These are phyloP conservation scores for Phyllosticta citrichinensis DNA, from an alignment of 2,329 filamentous ascomycete species.

Conservation along the genomic window DNA sequence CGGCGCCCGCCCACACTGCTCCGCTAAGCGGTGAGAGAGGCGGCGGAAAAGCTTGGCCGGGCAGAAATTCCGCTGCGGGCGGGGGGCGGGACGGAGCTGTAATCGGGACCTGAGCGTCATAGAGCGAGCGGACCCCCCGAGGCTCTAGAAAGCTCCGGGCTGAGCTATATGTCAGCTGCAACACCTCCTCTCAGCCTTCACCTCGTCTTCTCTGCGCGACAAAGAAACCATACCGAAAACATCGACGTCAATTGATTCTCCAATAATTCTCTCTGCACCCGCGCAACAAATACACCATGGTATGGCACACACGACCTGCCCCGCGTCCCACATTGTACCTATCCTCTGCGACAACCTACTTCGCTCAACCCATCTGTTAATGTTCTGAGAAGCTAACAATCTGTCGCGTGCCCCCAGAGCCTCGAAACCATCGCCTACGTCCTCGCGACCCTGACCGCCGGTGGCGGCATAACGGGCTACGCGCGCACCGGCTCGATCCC, in stretches of 20 bases:
- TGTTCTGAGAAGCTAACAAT: neutral
- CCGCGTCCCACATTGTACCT: neutral
- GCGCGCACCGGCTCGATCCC: constrained; percentile 75
- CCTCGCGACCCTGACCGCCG: constrained; percentile 72
- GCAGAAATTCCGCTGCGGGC: too few species aligned
- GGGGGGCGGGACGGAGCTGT: too few species aligned
- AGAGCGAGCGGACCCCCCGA: neutral
- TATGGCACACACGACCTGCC: neutral
- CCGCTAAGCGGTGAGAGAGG: neutral
- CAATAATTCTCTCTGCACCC: neutral
- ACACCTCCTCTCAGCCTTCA: neutral
- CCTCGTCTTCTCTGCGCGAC: neutral
- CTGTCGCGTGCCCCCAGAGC: constrained; percentile 14
- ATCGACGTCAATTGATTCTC: neutral
- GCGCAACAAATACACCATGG: neutral
- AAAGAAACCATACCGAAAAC: neutral
- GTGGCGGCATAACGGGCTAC: constrained; percentile 82
- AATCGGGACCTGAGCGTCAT: neutral
- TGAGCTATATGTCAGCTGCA: neutral
- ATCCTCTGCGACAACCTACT: too few species aligned
- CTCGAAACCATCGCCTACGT: constrained; percentile 59
- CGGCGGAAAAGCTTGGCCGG: too few species aligned
- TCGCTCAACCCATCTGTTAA: neutral
- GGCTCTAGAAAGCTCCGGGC: neutral
- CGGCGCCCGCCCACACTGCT: neutral